phyloP scores from a whole-genome alignment of 441 rosid species.

The Mallotus repandus region DNA sequence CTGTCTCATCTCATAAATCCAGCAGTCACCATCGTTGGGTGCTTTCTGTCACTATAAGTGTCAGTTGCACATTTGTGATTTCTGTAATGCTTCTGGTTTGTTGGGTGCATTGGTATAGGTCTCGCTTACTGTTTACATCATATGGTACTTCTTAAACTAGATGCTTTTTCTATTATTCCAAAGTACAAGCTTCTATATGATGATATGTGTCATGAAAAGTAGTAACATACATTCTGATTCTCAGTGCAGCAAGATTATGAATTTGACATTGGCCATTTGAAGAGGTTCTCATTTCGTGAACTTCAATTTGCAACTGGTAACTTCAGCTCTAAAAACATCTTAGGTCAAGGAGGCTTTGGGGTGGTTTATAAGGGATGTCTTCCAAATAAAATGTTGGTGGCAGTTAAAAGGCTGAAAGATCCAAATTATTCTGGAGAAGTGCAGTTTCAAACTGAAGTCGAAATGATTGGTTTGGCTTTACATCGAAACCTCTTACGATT shows the following conservation, averaged over 20 bases:
- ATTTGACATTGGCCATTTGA: slow-evolving; percentile 75
- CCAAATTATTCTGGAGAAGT: slow-evolving; percentile 84
- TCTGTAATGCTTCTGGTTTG: slow-evolving; percentile 62
- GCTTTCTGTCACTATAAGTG: slow-evolving; percentile 59
- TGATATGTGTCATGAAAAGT: not conserved
- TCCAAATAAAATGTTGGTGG: slow-evolving; percentile 62
- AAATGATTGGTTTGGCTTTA: slow-evolving; percentile 93
- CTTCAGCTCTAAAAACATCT: slow-evolving; percentile 68
- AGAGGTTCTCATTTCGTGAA: slow-evolving; percentile 79
- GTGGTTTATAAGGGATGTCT: slow-evolving; percentile 90
- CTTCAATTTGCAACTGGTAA: slow-evolving; percentile 73
- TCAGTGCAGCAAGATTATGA: slow-evolving; percentile 87
- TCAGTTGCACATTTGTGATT: slow-evolving; percentile 65
- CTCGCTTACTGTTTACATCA: slow-evolving; percentile 54
- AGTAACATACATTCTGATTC: slow-evolving; percentile 19
- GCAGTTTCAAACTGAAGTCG: slow-evolving; percentile 96
- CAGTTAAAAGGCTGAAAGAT: slow-evolving; percentile 89
- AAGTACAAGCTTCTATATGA: not conserved
- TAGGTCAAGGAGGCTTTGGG: slow-evolving; percentile 94
- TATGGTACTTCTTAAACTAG: slow-evolving; percentile 45
- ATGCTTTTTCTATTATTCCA: not conserved
- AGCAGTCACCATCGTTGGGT: slow-evolving; percentile 53
- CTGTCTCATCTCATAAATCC: slow-evolving; percentile 36
- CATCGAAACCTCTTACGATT: slow-evolving; percentile 80
- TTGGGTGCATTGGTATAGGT: slow-evolving; percentile 81